Conservation (phyloP, 768 basidiomycete species). For the Boletus pseudo-olivaceus region DNA sequence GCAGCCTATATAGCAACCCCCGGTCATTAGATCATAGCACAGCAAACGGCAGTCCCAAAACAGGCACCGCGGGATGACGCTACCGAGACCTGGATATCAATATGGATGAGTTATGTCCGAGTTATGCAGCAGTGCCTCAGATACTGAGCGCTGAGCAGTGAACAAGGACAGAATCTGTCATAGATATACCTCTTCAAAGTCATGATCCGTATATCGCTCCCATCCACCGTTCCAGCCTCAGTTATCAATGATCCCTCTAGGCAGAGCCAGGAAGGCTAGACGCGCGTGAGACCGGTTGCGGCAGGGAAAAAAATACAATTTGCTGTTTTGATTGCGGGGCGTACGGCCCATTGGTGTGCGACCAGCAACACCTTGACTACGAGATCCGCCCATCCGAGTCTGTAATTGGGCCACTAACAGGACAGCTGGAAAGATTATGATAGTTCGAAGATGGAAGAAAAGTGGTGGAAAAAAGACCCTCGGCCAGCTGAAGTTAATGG, state of each 20-base stretch:
- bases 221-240: not conserved
- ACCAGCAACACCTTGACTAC: conserved; percentile 19
- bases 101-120: not conserved
- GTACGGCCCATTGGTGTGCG: not conserved
- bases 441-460: not conserved
- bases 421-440: not conserved
- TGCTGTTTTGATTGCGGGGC: not conserved
- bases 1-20: conserved; percentile 19
- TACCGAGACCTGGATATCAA: not conserved
- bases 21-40: conserved; percentile 15
- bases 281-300: conserved; percentile 12
- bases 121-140: not conserved
- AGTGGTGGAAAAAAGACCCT: not conserved
- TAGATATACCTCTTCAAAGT: not conserved
- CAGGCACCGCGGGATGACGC: conserved; percentile 1
- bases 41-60: conserved; percentile 4
- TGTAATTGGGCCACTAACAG: not conserved
- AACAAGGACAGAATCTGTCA: not conserved
- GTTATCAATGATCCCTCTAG: not conserved
- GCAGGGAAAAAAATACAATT: not conserved
- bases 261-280: conserved; percentile 6
- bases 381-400: conserved; percentile 2
- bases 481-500: not conserved
- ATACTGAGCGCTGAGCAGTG: not conserved
- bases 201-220: not conserved